Evolutionary conservation across 2,329 filamentous ascomycete genomes (phyloP), one percentile per base, ranked within the genome.

Genomic region (Phialophora expanda): DNA sequence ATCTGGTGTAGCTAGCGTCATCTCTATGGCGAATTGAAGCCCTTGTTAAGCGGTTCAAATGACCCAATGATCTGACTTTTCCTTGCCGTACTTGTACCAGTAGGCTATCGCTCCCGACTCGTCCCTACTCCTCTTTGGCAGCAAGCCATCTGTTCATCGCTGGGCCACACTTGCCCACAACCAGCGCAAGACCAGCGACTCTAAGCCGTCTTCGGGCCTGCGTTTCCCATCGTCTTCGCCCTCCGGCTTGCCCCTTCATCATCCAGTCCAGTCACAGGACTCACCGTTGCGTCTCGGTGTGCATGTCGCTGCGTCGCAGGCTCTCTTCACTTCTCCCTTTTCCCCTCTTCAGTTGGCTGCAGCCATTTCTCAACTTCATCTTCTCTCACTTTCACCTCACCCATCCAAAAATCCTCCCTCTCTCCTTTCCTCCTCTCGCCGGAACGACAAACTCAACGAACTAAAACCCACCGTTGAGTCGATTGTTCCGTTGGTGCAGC

Each of bases 401-500:
- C 38, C 56, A 61, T 51, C 60, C 56, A 24, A 48, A 44, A n/a
- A 17, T 14, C 22, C 48, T 12, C 3, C 46, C 56, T 53, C 61
- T 67, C 58, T 32, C 51, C 28, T 20, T 56, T 55, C 22, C 59
- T 58, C n/a, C n/a, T 62, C 57, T 41, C 30, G 30, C 55, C 48
- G 48, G 17, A 41, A 48, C 38, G 24, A 55, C 51, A 57, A 56
- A 66, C 62, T 50, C 50, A 57, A 46, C 56, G 12, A 20, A 56
- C 44, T 24, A 44, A 58, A 61, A 57, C 53, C 51, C 56, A 53
- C 56, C 60, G 51, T 59, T 53, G 50, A 60, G 30, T 64, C 30
- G 48, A 55, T 51, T 55, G 60, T 58, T 65, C 24, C 24, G 56
- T 64, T 70, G 66, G 68, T 66, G 63, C 63, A 61, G 62, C 66